A percentile compares a stretch with the other conserved stretches of the same genome.
Conservation (phyloP, 805 yeast species). For the Wickerhamiella dianesei region DNA sequence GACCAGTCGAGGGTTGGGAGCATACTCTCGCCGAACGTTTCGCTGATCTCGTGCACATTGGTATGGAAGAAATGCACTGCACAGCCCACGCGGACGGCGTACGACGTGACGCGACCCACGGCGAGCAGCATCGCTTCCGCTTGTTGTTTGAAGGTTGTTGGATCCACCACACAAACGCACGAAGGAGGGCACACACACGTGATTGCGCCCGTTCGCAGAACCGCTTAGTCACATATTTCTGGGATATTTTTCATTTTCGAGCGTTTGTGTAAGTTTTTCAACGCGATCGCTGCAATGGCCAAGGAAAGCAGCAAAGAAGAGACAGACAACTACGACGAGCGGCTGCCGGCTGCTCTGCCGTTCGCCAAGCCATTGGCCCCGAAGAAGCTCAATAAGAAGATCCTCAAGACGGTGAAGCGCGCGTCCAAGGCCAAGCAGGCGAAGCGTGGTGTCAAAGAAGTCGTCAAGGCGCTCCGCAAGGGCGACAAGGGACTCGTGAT, state of each 20-base stretch:
- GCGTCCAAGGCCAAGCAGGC: constrained; percentile 98
- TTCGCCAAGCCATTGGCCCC: constrained; percentile 94
- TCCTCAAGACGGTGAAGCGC: constrained; percentile 88
- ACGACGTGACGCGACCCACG: constrained; percentile 17
- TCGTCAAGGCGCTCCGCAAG: constrained; percentile 91
- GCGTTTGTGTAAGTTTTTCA: neutral
- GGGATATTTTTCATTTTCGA: neutral
- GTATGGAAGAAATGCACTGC: constrained; percentile 49
- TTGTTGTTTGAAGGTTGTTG: too few species aligned
- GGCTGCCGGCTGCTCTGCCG: constrained; percentile 80
- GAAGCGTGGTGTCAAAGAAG: constrained; percentile 97
- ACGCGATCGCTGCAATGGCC: constrained; percentile 6
- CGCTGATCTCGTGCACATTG: constrained; percentile 58
- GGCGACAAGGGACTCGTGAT: constrained; percentile 95
- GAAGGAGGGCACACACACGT: too few species aligned
- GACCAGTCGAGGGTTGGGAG: constrained; percentile 68
- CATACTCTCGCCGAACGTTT: constrained; percentile 90
- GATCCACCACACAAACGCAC: too few species aligned
- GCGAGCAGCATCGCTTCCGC: constrained; percentile 4
- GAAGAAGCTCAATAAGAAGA: constrained; percentile 88
- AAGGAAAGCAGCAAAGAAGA: constrained; percentile 16
- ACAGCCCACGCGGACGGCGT: constrained; percentile 27
- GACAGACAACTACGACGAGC: constrained; percentile 66
- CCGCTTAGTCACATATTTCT: too few species aligned
- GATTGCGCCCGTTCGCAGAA: too few species aligned